phyloP scores from a whole-genome alignment of 1,139 yeast genomes.

The Scheffersomyces illinoinensis region DNA sequence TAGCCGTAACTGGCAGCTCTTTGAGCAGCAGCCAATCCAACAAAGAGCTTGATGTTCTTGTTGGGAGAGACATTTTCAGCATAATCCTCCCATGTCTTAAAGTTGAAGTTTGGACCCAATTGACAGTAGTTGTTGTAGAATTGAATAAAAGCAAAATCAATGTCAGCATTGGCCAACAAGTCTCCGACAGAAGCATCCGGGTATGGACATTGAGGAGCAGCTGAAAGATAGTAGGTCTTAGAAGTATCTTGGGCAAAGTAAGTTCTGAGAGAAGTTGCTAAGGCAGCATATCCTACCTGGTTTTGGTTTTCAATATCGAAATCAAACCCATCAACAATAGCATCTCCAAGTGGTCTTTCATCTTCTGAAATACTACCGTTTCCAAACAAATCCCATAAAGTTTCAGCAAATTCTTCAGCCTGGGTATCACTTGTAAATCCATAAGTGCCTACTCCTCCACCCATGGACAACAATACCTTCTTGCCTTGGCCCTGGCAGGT shows the following conservation, averaged over 20 bases:
- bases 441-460: slow-evolving; percentile 83
- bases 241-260: slow-evolving; percentile 55
- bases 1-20: slow-evolving; percentile 73
- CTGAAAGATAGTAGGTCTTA: slow-evolving; percentile 73
- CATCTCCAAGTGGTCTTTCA: slow-evolving; percentile 70
- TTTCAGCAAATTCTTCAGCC: slow-evolving; percentile 69
- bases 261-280: slow-evolving; percentile 60
- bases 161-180: slow-evolving; percentile 55
- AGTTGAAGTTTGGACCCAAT: slow-evolving; percentile 65
- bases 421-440: slow-evolving; percentile 65
- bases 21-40: slow-evolving; percentile 74
- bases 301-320: slow-evolving; percentile 46
- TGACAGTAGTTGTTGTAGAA: slow-evolving; percentile 90
- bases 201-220: slow-evolving; percentile 94
- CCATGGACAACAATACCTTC: slow-evolving; percentile 76
- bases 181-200: slow-evolving; percentile 87
- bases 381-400: slow-evolving; percentile 85
- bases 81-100: slow-evolving; percentile 78
- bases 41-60: slow-evolving; percentile 58
- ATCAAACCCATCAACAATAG: slow-evolving; percentile 48
- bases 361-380: slow-evolving; percentile 31
- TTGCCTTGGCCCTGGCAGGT: slow-evolving; percentile 84
- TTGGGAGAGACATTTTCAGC: slow-evolving; percentile 69
- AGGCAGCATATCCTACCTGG: slow-evolving; percentile 59
- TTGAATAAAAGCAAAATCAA: slow-evolving; percentile 89